Base-by-base conservation (phyloP, 2,329 filamentous ascomycete genomes). In the Capronia epimyces region DNA sequence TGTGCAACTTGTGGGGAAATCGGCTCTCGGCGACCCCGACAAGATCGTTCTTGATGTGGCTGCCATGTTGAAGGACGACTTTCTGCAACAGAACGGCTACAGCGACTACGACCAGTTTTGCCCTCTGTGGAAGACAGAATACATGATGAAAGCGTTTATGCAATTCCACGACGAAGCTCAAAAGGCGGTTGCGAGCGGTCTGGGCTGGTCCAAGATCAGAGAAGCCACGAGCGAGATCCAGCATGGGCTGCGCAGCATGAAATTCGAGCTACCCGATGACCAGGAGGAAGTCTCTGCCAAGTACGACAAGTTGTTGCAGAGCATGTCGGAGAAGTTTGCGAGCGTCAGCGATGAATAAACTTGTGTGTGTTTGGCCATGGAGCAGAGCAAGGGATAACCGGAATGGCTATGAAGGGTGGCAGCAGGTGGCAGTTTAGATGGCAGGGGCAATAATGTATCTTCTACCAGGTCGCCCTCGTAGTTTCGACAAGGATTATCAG, bases 81-180 rank as follows among this genome's bases (percentile, higher is more conserved):
- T 98, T 76, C 70, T 98, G 67, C 93, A 98, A 74, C 93, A 98
- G 71, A 98, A 98, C 75, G 93, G 93, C 58, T 98, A 98, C 81
- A 93, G 87, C 61, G 89, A 97, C 72, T 97, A 98, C 69, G 93
- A 98, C 68, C 90, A 97, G 75, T 98, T 95, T 82, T 98, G 93
- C 68, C 93, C 93, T 43, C 81, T 98, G 66, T 98, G 93, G 93
- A 98, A 98, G 84, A 98, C 93, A 0, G 87, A 95, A 70, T 98
- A 93, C 85, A 97, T 98, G 93, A 98, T 98, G 93, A 96, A 95
- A 81, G 86, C 89, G 59, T 97, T 98, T 83, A 87, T 98, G 78
- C 87, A 85, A 52, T 98, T 91, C 81, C 89, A 96, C 69, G 94
- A 98, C 65, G 93, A 98, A 76, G 84, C 89, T 20, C 91, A 97